Percentiles rank a stretch among this genome's conserved stretches.
Conservation (phyloP, 1,284 basidiomycete genomes). For the Apiotrichum montevideense region DNA sequence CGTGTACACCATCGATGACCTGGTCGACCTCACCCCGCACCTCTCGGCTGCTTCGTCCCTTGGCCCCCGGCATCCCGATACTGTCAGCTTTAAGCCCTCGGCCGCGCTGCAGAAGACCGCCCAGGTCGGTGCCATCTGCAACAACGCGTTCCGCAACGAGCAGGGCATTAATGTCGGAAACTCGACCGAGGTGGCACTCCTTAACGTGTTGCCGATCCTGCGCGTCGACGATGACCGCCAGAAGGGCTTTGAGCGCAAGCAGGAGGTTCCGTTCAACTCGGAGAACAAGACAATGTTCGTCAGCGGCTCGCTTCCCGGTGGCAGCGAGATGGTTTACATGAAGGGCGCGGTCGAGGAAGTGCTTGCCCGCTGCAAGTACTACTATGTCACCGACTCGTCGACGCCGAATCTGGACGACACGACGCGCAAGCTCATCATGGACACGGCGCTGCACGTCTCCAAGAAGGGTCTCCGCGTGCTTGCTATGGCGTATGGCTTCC, state of each 20-base stretch:
- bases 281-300: slow-evolving; percentile 90
- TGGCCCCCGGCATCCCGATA: slow-evolving; percentile 57
- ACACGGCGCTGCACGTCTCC: slow-evolving; percentile 65
- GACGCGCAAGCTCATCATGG: slow-evolving; percentile 60
- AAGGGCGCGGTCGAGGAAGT: slow-evolving; percentile 90
- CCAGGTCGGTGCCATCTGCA: slow-evolving; percentile 53
- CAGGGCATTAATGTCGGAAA: slow-evolving; percentile 76
- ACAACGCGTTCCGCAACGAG: slow-evolving; percentile 59
- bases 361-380: slow-evolving; percentile 75
- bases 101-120: slow-evolving; percentile 65
- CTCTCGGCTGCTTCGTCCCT: slow-evolving; percentile 45
- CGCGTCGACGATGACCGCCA: slow-evolving; percentile 62
- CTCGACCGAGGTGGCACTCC: slow-evolving; percentile 85
- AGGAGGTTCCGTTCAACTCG: slow-evolving; percentile 84
- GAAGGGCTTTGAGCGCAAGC: slow-evolving; percentile 61
- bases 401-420: slow-evolving; percentile 67
- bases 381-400: slow-evolving; percentile 77
- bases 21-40: slow-evolving; percentile 57
- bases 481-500: slow-evolving; percentile 78
- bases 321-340: slow-evolving; percentile 72
- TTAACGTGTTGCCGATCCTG: slow-evolving; percentile 72
- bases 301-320: slow-evolving; percentile 58
- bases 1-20: slow-evolving; percentile 78
- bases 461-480: slow-evolving; percentile 76
- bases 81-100: slow-evolving; percentile 43